phyloP scores from a whole-genome alignment of 441 rosid genomes.

The Croton laevigatus region DNA sequence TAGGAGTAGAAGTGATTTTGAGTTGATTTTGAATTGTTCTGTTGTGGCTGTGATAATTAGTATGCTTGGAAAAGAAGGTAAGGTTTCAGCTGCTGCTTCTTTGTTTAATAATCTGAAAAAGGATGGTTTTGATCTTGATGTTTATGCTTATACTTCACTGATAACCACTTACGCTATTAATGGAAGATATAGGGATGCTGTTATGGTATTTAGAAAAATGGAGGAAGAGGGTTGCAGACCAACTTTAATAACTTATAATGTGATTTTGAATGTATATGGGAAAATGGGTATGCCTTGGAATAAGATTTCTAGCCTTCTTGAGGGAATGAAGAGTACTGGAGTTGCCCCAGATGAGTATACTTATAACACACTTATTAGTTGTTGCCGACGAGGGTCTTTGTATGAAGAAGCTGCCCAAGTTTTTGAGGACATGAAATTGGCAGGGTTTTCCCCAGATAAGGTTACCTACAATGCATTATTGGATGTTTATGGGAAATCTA shows the following conservation, averaged over 20 bases:
- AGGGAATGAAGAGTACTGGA: constrained; percentile 64
- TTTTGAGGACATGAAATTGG: constrained; percentile 68
- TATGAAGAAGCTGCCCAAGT: constrained; percentile 71
- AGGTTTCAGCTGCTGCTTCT: constrained; percentile 53
- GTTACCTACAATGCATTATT: constrained; percentile 76
- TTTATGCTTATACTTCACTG: constrained; percentile 75
- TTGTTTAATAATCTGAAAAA: constrained; percentile 49
- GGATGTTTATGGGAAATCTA: constrained; percentile 90
- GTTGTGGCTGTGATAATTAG: constrained; percentile 59
- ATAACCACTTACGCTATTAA: constrained; percentile 61
- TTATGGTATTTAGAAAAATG: constrained; percentile 66
- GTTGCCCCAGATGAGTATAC: constrained; percentile 70
- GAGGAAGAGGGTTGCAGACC: constrained; percentile 78
- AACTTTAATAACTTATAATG: constrained; percentile 82
- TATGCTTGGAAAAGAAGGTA: constrained; percentile 65
- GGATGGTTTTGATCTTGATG: constrained; percentile 63
- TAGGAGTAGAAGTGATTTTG: constrained; percentile 40
- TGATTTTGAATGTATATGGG: constrained; percentile 76
- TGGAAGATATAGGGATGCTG: constrained; percentile 83
- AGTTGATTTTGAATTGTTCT: constrained; percentile 44
- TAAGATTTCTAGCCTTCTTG: constrained; percentile 54
- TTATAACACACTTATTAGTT: constrained; percentile 75
- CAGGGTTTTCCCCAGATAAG: constrained; percentile 71
- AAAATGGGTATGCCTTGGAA: constrained; percentile 98
- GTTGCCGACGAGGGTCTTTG: constrained; percentile 80